Evolutionary conservation across 2,329 filamentous ascomycete species (phyloP), one percentile per base, ranked within the genome.

Genomic region (Tolypocladium amazonense): DNA sequence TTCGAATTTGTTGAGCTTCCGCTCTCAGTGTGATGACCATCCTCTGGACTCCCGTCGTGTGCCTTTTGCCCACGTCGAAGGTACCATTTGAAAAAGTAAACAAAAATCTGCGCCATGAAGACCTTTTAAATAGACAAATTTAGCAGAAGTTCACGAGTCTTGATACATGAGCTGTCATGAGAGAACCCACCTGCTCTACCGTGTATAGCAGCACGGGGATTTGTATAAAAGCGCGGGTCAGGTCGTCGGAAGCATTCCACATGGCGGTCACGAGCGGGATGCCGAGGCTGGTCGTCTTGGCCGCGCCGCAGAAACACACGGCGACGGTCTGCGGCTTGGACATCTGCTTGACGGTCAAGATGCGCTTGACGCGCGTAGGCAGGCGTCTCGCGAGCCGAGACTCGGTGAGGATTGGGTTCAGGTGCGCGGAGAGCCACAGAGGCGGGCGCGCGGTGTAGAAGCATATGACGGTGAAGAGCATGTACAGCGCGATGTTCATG

Each of bases 231-330:
- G 81, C 79, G 61, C 81, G 76, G 25, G 82, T 79, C 45, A 81
- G 72, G 52, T 82, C 72, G 63, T 80, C 78, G 12, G 83, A 72
- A 18, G 81, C 76, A 18, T 76, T 74, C 76, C 86, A 90, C 82
- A 90, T 89, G 61, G 87, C 82, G 38, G 83, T 82, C 57, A 84
- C 79, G 35, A 90, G 69, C 0, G 88, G 88, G 9, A 90, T 87
- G 0, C 87, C 87, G 60, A 90, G 76, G 3, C 83, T 85, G 1
- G 87, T 86, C 3, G 87, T 89, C 72, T 91, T 91, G 18, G 87
- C 87, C 0, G 88, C 86, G 33, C 84, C 86, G 66, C 87, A 89
- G 71, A 90, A 90, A 65, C 87, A 89, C 18, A 89, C 82, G 0
- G 88, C 86, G 56, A 90, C 81, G 0, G 87, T 82, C 65, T 89